phyloP scores from a whole-genome alignment of 768 basidiomycete genomes.

The Serendipita sp. region DNA sequence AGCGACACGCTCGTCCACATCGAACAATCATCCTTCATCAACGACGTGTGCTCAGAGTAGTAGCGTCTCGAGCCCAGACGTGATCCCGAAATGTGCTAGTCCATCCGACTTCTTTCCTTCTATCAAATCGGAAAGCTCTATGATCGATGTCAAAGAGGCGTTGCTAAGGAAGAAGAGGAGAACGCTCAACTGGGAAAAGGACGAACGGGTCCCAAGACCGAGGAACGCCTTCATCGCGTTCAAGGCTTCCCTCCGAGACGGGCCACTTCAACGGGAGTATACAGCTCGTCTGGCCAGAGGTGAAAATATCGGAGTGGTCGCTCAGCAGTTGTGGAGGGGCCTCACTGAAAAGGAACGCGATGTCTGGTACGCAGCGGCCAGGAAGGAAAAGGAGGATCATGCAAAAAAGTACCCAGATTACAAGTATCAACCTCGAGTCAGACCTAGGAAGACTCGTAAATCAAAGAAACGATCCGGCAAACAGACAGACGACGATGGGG shows the following conservation, averaged over 20 bases:
- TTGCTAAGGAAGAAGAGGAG: not conserved
- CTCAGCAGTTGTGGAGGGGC: not conserved
- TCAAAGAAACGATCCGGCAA: not conserved
- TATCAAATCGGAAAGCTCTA: no score
- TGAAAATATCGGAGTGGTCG: constrained; percentile 1
- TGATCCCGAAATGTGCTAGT: no score
- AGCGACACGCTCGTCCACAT: not conserved
- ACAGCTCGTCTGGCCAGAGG: not conserved
- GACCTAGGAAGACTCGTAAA: not conserved
- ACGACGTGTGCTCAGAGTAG: not conserved
- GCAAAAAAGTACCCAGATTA: constrained; percentile 1
- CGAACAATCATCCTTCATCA: not conserved
- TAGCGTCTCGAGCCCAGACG: no score
- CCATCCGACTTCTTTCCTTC: no score
- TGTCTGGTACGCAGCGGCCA: not conserved
- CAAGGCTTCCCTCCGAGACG: not conserved
- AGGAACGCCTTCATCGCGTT: not conserved
- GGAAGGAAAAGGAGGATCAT: not conserved
- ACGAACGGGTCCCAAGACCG: not conserved
- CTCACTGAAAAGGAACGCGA: not conserved
- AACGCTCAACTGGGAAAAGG: not conserved
- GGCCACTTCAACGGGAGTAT: not conserved
- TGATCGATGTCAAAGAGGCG: no score
- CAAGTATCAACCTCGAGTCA: not conserved
- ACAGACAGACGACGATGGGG: not conserved